A percentile compares a stretch with the other conserved stretches of the same genome.
These are phyloP conservation scores for Canariomyces notabilis DNA, from an alignment of 2,329 filamentous ascomycete genomes.

Conservation along the genomic window DNA sequence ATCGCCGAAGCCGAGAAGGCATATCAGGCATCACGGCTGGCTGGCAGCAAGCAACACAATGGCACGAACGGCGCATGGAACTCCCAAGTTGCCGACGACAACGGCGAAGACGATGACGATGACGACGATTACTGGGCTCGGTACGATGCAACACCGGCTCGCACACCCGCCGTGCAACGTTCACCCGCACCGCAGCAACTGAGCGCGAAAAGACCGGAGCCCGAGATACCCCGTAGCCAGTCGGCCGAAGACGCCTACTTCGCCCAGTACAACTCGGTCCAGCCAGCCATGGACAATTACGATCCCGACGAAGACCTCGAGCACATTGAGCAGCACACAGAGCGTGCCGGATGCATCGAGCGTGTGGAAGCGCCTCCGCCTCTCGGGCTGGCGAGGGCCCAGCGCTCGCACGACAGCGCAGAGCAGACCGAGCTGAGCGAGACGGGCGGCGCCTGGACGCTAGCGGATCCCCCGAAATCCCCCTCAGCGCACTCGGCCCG, in stretches of 20 bases:
- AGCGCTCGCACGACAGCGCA: slow-evolving; percentile 17
- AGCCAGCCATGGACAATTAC: slow-evolving; percentile 74
- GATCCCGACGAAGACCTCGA: slow-evolving; percentile 66
- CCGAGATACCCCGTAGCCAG: slow-evolving; percentile 26
- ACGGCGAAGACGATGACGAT: slow-evolving; percentile 55
- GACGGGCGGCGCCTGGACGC: slow-evolving; percentile 37
- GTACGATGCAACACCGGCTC: slow-evolving; percentile 66
- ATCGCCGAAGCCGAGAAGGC: slow-evolving; percentile 58
- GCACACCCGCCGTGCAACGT: slow-evolving; percentile 56
- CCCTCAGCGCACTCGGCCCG: slow-evolving; percentile 32
- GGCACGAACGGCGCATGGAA: slow-evolving; percentile 13
- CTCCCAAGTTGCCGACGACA: slow-evolving; percentile 18
- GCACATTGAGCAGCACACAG: slow-evolving; percentile 27
- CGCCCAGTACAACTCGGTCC: slow-evolving; percentile 70
- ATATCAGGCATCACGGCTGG: slow-evolving; percentile 32
- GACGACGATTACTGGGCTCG: slow-evolving; percentile 77
- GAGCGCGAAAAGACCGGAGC: slow-evolving; percentile 27
- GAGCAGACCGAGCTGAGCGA: slow-evolving; percentile 23
- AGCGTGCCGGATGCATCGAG: slow-evolving; percentile 62
- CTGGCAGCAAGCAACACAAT: slow-evolving; percentile 4
- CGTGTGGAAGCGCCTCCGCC: slow-evolving; percentile 33
- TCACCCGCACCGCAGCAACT: slow-evolving; percentile 54
- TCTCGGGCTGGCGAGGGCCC: slow-evolving; percentile 28
- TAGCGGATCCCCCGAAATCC: slow-evolving; percentile 39
- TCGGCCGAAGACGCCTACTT: slow-evolving; percentile 67